Conservation (phyloP, 176 grass and related monocot genomes). For the Aegilops sharonensis region DNA sequence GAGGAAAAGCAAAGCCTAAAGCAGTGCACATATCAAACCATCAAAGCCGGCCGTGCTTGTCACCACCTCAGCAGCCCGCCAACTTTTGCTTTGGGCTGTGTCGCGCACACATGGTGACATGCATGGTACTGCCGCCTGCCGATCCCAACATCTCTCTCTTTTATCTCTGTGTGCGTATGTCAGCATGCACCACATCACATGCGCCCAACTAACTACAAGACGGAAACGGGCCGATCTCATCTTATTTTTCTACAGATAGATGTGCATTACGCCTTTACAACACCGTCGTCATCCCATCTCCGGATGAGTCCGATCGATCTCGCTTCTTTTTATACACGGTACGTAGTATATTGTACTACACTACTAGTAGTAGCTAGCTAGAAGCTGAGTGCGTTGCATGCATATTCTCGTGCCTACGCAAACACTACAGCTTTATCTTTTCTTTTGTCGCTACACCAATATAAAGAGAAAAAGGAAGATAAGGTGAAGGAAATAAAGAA, state of each 20-base stretch:
- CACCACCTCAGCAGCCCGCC: constrained; percentile 29
- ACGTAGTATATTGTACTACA: background rate
- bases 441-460: constrained; percentile 31
- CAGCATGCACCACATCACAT: constrained; percentile 45
- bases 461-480: background rate
- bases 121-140: background rate
- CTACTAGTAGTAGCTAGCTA: background rate
- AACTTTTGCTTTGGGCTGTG: constrained; percentile 48
- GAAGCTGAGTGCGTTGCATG: constrained; percentile 46
- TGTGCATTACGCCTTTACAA: constrained; percentile 55
- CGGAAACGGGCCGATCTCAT: constrained; percentile 12
- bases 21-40: constrained; percentile 43
- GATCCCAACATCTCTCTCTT: background rate
- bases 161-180: background rate
- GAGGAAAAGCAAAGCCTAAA: constrained; percentile 54
- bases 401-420: constrained; percentile 59
- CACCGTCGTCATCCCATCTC: constrained; percentile 5
- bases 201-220: constrained; percentile 39
- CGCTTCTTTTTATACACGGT: constrained; percentile 38
- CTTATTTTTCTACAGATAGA: constrained; percentile 35
- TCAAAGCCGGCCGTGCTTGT: constrained; percentile 35
- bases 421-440: constrained; percentile 49
- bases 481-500: background rate
- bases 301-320: background rate
- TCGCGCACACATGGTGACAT: background rate